Evolutionary conservation across 352 stramenopile genomes (phyloP), one percentile per base, ranked within the genome.

Genomic region (Detonula confervacea): DNA sequence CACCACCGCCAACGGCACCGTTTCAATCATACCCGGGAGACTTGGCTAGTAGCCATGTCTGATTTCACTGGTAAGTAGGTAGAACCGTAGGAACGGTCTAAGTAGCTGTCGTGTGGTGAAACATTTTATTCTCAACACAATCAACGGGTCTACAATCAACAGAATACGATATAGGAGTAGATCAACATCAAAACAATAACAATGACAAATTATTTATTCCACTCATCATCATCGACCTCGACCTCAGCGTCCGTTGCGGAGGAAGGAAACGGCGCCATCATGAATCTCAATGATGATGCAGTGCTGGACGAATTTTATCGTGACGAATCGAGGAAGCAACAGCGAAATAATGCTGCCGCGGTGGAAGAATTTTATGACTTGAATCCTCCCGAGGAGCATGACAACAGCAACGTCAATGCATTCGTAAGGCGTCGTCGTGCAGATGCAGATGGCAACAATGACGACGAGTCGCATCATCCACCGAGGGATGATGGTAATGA

Each of bases 281-380:
- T 69, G 37, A 22, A 69, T 55, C 60, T 7, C 1, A 60, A 60
- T 42, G 51, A 56, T n/a, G 37, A 27, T 12, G 42, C 33, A 46
- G 7, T 59, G 46, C 20, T 71, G 16, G 62, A 71, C 42, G 64
- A 73, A 37, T 37, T 37, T 27, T 73, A 64, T 37, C 56, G 55
- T 51, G 65, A 64, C 52, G 29, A 35, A 20, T 56, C 52, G 35
- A 27, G 37, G 27, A 9, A 22, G 29, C 1, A 6, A 20, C 30
- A 37, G 30, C 30, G 44, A 42, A 42, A 52, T 35, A n/a, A 37
- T 37, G 30, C 3, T 9, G 30, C 30, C 3, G 3, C 8, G 30
- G 30, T 65, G 22, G 56, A 65, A 51, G 56, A 29, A 9, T 44
- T 25, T 37, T 37, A 37, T 44, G 49, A 39, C 42, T 68, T 68